Conservation (phyloP, 306 rosid genomes). For the Purshia tridentata region DNA sequence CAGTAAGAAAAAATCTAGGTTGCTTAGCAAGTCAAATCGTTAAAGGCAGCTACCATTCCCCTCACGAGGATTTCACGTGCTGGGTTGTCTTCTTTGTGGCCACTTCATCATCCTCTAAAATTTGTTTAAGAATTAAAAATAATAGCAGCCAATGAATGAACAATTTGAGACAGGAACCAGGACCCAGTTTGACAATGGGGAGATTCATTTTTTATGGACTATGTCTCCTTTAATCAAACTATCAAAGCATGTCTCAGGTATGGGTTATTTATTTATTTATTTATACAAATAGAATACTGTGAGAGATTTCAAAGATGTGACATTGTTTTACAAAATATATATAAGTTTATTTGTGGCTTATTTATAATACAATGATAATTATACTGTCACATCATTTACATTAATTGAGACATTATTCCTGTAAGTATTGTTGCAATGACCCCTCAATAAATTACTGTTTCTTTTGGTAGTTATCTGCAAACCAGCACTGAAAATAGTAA, state of each 20-base stretch:
- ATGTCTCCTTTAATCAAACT: constrained; percentile 16
- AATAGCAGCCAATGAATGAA: not conserved
- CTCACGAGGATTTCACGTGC: constrained; percentile 59
- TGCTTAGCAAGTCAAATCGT: constrained; percentile 41
- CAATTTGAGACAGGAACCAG: constrained; percentile 32
- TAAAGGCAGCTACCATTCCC: constrained; percentile 43
- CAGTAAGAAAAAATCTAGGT: constrained; percentile 38
- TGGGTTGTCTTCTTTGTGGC: constrained; percentile 37
- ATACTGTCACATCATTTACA: no score
- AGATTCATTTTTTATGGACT: not conserved
- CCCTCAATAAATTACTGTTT: not conserved
- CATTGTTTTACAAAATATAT: no score
- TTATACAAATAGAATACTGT: not conserved
- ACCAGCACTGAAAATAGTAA: not conserved
- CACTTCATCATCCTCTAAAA: constrained; percentile 12
- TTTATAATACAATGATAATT: no score
- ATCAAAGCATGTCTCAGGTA: not conserved
- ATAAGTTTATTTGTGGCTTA: no score
- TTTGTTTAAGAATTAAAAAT: not conserved
- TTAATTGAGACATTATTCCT: no score
- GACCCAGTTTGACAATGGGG: constrained; percentile 2
- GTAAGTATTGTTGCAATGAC: not conserved
- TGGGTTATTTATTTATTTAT: not conserved
- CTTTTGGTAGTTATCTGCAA: not conserved
- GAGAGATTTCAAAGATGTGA: no score